These are phyloP conservation scores for Cudoniella acicularis DNA, from an alignment of 495 filamentous ascomycete genomes.

Conservation along the genomic window DNA sequence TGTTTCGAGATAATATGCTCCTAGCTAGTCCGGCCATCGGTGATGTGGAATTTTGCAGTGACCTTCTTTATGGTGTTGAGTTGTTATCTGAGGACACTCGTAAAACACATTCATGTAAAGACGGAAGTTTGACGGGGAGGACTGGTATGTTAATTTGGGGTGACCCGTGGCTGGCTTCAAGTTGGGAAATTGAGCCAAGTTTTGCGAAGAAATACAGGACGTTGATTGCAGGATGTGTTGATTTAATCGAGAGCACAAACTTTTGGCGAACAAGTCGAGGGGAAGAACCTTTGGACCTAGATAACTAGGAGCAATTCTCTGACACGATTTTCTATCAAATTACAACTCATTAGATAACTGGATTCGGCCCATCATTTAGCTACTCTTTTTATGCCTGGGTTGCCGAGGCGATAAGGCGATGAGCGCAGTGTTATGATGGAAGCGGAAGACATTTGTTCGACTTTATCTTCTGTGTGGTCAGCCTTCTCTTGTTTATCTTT, in stretches of 20 bases:
- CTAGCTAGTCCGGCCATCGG: constrained; percentile 2
- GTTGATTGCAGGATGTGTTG: constrained; percentile 35
- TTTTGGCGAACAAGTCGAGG: constrained; percentile 33
- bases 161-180: constrained; percentile 33
- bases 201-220: constrained; percentile 39
- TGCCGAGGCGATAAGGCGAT: too few relatives aligned
- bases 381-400: too few relatives aligned
- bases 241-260: constrained; percentile 38
- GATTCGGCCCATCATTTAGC: too few relatives aligned
- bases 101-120: not conserved
- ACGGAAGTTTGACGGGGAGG: not conserved
- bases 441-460: too few relatives aligned
- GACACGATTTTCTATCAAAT: too few relatives aligned
- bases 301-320: too few relatives aligned
- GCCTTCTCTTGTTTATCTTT: too few relatives aligned
- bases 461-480: too few relatives aligned
- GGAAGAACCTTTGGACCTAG: constrained; percentile 1
- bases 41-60: constrained; percentile 7
- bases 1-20: constrained; percentile 23
- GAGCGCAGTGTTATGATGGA: too few relatives aligned
- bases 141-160: constrained; percentile 42
- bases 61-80: constrained; percentile 8
- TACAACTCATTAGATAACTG: too few relatives aligned
- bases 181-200: constrained; percentile 42
- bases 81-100: not conserved